Base-by-base conservation (phyloP, 2,329 filamentous ascomycete species). In the Calonectria pteridis region DNA sequence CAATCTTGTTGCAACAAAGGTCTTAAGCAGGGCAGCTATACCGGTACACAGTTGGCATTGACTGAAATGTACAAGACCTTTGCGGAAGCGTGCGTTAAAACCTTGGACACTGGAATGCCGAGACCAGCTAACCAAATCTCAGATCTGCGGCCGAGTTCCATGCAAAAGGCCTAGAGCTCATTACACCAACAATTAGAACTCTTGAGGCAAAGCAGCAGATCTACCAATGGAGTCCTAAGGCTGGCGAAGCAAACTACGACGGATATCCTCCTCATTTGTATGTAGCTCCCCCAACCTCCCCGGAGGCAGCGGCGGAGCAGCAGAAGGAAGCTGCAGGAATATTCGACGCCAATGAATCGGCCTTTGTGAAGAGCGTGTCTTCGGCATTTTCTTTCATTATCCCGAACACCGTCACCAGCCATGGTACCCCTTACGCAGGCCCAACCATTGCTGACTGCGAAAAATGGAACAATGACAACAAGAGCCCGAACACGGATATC, bases 41-140 rank as follows among this genome's bases (percentile, higher is more conserved):
- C 66, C 16, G 75, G 75, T 5, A 77, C 75, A 0, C 58, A 67
- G 2, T 13, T 76, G 2, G 75, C 75, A 4, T 35, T 77, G 67
- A 77, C 75, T 1, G 75, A 75, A 28, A 31, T 77, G 0, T 75
- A 77, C 40, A 76, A 63, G 20, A 73, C 73, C 0, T 35, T 76
- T 20, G 69, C 67, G 31, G 71, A 77, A 50, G 69, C 74, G 75
- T 77, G 67, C 6, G 74, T 1, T 1, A 16, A 2, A 0, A 26
- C 18, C 16, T 31, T 2, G 13, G 7, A 14, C 20, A 4, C 7
- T 14, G 4, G 0, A 0, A 18, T 31, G 10, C 31, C 31, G 10
- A 6, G 13, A 7, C 2, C 13, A 5, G 7, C 70, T 76, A 69
- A 29, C 2, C 3, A 7, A 4, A 1, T 2, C 5, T 4, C 13